Percentiles rank a stretch among this genome's conserved stretches.
These are phyloP conservation scores for Tremella yokohamensis DNA, from an alignment of 768 basidiomycete species.

Conservation along the genomic window DNA sequence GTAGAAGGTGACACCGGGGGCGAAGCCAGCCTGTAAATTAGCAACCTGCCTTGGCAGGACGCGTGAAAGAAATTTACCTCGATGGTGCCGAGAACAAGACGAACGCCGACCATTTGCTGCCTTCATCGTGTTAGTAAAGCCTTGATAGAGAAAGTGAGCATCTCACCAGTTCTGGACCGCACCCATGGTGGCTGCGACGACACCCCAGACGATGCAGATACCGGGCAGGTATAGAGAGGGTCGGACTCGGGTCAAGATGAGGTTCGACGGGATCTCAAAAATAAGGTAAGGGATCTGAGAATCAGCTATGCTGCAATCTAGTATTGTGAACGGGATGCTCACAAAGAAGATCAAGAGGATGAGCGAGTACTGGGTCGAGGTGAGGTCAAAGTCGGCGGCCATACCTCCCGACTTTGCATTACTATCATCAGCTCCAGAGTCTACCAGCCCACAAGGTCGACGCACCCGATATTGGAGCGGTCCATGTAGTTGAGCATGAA, in stretches of 20 bases:
- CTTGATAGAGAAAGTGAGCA: no score
- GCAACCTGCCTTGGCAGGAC: no score
- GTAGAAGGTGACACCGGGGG: conserved; percentile 27
- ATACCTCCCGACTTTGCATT: conserved; percentile 30
- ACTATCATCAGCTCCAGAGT: conserved; percentile 1
- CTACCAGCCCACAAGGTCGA: conserved; percentile 7
- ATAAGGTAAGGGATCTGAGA: conserved; percentile 2
- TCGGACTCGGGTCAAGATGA: conserved; percentile 24
- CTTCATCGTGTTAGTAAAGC: not conserved
- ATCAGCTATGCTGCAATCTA: not conserved
- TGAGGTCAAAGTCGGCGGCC: conserved; percentile 26
- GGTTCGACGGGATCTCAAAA: conserved; percentile 24
- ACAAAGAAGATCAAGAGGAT: conserved; percentile 31
- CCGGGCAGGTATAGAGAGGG: conserved; percentile 31
- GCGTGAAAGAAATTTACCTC: not conserved
- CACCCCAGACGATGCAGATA: conserved; percentile 32
- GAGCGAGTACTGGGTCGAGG: conserved; percentile 32
- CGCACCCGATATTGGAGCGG: conserved; percentile 34
- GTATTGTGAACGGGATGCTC: not conserved
- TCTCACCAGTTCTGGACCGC: conserved; percentile 9
- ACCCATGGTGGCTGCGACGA: conserved; percentile 25
- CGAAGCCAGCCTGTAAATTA: conserved; percentile 20
- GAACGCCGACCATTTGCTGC: conserved; percentile 18
- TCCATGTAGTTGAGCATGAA: conserved; percentile 21
- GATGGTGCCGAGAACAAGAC: conserved; percentile 24